These are phyloP conservation scores for Pythium monospermum DNA, from an alignment of 352 stramenopile species.

Conservation along the genomic window DNA sequence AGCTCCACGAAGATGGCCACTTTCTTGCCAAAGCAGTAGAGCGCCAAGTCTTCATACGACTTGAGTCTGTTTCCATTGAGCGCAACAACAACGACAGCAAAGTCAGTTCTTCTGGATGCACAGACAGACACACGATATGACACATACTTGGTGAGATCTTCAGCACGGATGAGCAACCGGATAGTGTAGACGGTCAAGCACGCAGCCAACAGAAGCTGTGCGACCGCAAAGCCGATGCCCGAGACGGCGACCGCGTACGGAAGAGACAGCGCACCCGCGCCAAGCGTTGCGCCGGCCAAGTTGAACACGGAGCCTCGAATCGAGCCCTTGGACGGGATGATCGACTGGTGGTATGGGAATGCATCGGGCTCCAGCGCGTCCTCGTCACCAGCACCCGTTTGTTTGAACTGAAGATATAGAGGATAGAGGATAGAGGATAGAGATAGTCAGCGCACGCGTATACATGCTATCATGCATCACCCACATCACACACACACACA, in stretches of 20 bases:
- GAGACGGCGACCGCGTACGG: constrained; percentile 80
- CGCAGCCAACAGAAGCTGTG: constrained; percentile 61
- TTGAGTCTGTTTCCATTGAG: constrained; percentile 43
- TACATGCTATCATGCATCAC: constrained; percentile 7
- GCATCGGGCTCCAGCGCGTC: constrained; percentile 50
- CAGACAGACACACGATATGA: not conserved
- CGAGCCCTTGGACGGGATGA: constrained; percentile 77
- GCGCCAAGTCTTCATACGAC: constrained; percentile 81
- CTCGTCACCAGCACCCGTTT: constrained; percentile 22
- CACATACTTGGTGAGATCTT: constrained; percentile 72
- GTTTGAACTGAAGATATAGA: not conserved
- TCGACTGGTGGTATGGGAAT: constrained; percentile 73
- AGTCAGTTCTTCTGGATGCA: not conserved
- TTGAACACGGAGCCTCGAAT: constrained; percentile 85
- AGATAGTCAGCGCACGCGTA: constrained; percentile 1
- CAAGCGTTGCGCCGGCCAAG: constrained; percentile 72
- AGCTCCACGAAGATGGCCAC: constrained; percentile 81
- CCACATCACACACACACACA: too few species aligned
- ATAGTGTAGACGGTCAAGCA: constrained; percentile 82
- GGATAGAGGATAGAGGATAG: not conserved
- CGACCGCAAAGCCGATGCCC: constrained; percentile 67
- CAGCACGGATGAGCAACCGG: constrained; percentile 68
- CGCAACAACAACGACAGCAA: not conserved
- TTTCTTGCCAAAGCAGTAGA: constrained; percentile 81
- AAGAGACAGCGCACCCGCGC: constrained; percentile 68